Evolutionary conservation across 371 early-diverging fungal species (phyloP).

Genomic region (Choanephora cucurbitarum): DNA sequence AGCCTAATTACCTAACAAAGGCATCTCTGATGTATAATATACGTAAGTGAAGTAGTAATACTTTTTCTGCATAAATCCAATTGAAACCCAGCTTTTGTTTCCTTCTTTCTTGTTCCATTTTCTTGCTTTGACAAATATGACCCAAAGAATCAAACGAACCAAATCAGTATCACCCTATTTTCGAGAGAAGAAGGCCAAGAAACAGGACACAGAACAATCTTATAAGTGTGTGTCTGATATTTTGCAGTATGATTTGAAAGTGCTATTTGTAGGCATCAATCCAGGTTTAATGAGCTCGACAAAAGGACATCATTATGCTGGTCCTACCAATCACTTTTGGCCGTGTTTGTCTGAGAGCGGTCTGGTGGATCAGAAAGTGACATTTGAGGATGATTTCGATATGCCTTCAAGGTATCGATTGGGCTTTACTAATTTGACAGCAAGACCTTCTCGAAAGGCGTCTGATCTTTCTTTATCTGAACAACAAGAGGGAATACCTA

Average conservation of each 20-base stretch:
- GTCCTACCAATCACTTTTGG: conserved; percentile 80
- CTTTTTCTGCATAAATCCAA: too few species aligned
- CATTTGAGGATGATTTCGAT: conserved; percentile 53
- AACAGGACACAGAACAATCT: not conserved
- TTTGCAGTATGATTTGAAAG: conserved; percentile 64
- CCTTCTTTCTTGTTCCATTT: not conserved
- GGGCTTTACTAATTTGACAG: conserved; percentile 73
- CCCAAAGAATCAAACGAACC: not conserved
- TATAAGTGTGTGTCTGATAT: conserved; percentile 52
- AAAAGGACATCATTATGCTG: conserved; percentile 72
- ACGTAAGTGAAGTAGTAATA: too few species aligned
- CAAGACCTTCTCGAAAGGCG: conserved; percentile 35
- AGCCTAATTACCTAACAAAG: too few species aligned
- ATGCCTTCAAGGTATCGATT: conserved; percentile 53
- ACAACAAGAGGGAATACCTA: conserved; percentile 61
- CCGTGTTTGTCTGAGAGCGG: conserved; percentile 67
- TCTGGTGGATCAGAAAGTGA: conserved; percentile 38
- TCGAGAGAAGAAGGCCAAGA: not conserved
- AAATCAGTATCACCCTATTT: not conserved
- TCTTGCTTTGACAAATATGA: not conserved
- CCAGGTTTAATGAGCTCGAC: conserved; percentile 67
- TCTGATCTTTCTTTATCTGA: conserved; percentile 61
- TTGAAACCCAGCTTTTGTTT: too few species aligned
- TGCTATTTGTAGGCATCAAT: conserved; percentile 80
- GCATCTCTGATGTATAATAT: too few species aligned